phyloP scores from a whole-genome alignment of 1,284 basidiomycete genomes.

The Ganoderma resinaceum region DNA sequence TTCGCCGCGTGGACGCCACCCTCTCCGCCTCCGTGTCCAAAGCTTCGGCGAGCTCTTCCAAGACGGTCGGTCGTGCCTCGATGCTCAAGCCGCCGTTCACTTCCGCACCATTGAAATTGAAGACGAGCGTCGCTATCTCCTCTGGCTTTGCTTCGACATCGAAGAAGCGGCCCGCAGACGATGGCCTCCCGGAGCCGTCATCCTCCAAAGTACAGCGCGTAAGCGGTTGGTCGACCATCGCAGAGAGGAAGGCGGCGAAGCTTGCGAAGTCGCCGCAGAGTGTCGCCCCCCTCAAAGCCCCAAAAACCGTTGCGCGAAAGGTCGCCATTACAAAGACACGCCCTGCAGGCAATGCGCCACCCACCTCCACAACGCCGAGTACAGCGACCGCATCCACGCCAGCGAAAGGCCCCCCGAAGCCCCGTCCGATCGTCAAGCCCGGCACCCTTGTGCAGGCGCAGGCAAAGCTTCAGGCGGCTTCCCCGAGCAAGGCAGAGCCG shows the following conservation, averaged over 20 bases:
- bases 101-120: not conserved
- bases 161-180: conserved; percentile 1
- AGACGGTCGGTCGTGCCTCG: not conserved
- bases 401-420: not conserved
- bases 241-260: not conserved
- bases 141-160: not conserved
- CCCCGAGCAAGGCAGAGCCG: not conserved
- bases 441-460: not conserved
- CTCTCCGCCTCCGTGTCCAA: not conserved
- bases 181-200: not conserved
- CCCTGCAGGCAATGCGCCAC: not conserved
- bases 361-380: not conserved
- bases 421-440: not conserved
- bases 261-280: not conserved
- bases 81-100: not conserved
- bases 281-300: not conserved
- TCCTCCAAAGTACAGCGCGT: not conserved
- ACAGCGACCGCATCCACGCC: not conserved
- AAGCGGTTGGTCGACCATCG: not conserved
- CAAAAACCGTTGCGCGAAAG: not conserved
- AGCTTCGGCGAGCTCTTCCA: not conserved
- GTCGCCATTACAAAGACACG: not conserved
- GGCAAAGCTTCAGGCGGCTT: not conserved
- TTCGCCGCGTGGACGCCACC: not conserved
- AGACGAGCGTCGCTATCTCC: not conserved